Evolutionary conservation across 2,329 filamentous ascomycete species (phyloP).

Genomic region (Tolypocladium endophyticum): DNA sequence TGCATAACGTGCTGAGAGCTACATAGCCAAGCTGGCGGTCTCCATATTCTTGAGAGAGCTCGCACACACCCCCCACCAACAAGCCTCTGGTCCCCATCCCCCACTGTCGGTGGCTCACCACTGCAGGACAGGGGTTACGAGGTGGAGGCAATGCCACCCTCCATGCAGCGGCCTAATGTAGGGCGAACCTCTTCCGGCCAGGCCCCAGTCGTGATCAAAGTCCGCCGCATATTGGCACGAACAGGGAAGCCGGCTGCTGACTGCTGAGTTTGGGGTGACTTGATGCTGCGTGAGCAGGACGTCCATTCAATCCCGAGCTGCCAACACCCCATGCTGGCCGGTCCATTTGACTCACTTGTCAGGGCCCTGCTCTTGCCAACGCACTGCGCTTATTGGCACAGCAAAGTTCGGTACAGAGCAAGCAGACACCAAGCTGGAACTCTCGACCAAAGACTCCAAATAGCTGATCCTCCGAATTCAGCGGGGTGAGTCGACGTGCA

Average conservation of each 20-base stretch:
- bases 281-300: constrained; percentile 1
- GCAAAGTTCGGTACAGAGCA: not conserved
- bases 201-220: constrained; percentile 14
- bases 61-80: not conserved
- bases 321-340: constrained; percentile 10
- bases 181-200: constrained; percentile 18
- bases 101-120: constrained; percentile 3
- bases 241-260: constrained; percentile 1
- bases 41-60: not conserved
- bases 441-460: not conserved
- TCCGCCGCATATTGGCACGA: constrained; percentile 16
- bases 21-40: not conserved
- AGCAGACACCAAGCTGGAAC: constrained; percentile 1
- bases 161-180: constrained; percentile 22
- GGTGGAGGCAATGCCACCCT: constrained; percentile 18
- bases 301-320: constrained; percentile 2
- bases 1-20: not conserved
- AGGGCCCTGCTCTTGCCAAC: not conserved
- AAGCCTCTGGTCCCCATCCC: not conserved
- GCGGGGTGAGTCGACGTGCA: not conserved
- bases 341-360: not conserved
- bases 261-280: constrained; percentile 3
- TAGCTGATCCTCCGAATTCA: not conserved
- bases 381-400: not conserved
- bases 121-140: not conserved